Evolutionary conservation across 805 yeast genomes (phyloP).

Genomic region (Zygoascus tannicola): DNA sequence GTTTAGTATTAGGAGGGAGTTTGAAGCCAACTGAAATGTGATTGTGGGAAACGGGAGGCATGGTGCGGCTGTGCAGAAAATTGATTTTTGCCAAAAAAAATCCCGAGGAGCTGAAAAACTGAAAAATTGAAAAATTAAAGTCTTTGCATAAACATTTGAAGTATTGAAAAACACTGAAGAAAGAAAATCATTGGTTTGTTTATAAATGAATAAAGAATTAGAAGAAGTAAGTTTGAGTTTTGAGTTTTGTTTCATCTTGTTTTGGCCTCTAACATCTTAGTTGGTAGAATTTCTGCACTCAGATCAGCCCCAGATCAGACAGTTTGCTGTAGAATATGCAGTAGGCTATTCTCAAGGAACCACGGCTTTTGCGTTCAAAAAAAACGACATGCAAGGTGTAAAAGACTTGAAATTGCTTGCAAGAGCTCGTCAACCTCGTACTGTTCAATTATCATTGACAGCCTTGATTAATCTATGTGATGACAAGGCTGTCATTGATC

Average conservation of each 20-base stretch:
- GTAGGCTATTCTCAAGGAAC: conserved; percentile 74
- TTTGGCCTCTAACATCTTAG: conserved; percentile 18
- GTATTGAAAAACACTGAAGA: too few species aligned
- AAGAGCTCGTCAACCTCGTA: conserved; percentile 34
- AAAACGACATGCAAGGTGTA: conserved; percentile 61
- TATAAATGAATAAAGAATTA: conserved; percentile 40
- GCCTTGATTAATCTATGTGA: conserved; percentile 78
- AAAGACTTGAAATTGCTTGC: conserved; percentile 58
- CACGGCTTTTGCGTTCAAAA: conserved; percentile 54
- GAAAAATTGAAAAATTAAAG: too few species aligned
- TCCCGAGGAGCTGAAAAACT: too few species aligned
- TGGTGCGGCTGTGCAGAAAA: too few species aligned
- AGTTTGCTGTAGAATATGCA: conserved; percentile 74
- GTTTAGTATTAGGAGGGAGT: too few species aligned
- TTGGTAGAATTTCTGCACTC: conserved; percentile 75
- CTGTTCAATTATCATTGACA: conserved; percentile 45
- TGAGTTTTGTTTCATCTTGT: too few species aligned
- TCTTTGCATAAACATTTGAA: too few species aligned
- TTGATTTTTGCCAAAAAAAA: too few species aligned
- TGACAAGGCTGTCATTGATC: conserved; percentile 50
- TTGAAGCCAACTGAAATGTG: too few species aligned
- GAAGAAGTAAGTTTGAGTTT: conserved; percentile 42
- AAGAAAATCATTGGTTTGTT: too few species aligned
- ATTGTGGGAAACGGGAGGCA: too few species aligned
- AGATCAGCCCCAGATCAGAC: conserved; percentile 67